Base-by-base conservation (phyloP, 2,329 filamentous ascomycete genomes). In the Coniochaeta pulveracea region DNA sequence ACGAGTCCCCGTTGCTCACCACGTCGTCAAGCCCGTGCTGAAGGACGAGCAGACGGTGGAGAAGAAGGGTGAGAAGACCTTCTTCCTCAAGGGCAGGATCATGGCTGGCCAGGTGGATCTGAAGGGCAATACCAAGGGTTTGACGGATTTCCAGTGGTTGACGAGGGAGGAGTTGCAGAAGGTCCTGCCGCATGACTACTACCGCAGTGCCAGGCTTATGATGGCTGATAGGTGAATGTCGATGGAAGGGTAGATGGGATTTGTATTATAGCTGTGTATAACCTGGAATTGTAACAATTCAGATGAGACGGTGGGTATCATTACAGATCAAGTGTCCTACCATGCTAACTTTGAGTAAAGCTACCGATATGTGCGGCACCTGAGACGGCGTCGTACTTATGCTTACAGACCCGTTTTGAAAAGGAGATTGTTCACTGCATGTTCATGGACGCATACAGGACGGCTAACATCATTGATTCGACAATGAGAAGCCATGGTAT, bases 11-110 rank as follows among this genome's bases (percentile, higher is more conserved):
- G 72, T 95, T 37, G 89, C 88, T 17, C 82, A 95, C 60, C 61
- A 82, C 49, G 66, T 83, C 44, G 63, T 62, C 40, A 61, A 74
- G 41, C 67, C 68, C 45, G 44, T 55, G 47, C 46, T 64, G 50
- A 53, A 56, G 45, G 51, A 57, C 45, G 59, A 67, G 50, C 21
- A 33, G 15, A 38, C 3, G 47, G 10, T 66, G 28, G 49, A 56
- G 37, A 46, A 54, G 43, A 60, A 68, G 36, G 85, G 84, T 34
- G 72, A 81, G 50, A 95, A 94, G 69, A 79, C 78, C 3, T 98
- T 98, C 60, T 95, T 93, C 69, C 75, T 96, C 66, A 96, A 96
- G 68, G 84, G 77, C 33, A 76, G 91, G 42, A 96, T 98, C 56
- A 85, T 96, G 82, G 85, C 88, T 21, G 91, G 91, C n/a, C 91